Conservation (phyloP, 2,329 filamentous ascomycete genomes). For the Epichloe glyceriae region DNA sequence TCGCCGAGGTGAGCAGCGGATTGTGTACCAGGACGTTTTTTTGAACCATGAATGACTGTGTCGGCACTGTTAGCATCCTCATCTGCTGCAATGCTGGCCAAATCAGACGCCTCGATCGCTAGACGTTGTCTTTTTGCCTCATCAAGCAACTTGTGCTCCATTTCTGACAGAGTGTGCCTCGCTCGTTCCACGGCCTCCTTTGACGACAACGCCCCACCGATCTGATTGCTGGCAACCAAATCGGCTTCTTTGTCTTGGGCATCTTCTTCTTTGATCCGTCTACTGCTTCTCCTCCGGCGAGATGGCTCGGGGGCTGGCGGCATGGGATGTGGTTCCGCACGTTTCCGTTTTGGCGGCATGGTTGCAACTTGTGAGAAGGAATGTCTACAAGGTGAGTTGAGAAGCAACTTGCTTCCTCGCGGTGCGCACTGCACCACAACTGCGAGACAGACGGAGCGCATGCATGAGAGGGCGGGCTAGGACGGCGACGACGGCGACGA, state of each 20-base stretch:
- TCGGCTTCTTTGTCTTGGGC: neutral
- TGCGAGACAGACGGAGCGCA: neutral
- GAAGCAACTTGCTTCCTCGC: neutral
- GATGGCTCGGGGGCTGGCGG: constrained; percentile 8
- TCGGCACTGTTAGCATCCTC: neutral
- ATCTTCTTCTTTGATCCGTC: constrained; percentile 5
- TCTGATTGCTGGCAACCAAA: neutral
- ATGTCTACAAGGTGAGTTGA: neutral
- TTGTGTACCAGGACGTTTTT: neutral
- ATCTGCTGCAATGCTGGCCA: constrained; percentile 5
- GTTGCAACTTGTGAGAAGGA: neutral
- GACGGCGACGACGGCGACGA: neutral
- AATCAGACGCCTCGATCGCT: constrained; percentile 29
- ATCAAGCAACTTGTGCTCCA: constrained; percentile 33
- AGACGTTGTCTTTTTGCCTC: constrained; percentile 33
- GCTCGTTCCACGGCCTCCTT: constrained; percentile 24
- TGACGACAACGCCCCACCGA: neutral
- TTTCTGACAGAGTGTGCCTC: constrained; percentile 32
- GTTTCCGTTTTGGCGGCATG: constrained; percentile 30
- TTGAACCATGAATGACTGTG: neutral
- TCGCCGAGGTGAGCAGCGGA: neutral
- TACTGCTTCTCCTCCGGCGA: constrained; percentile 17
- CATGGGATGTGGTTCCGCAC: constrained; percentile 11
- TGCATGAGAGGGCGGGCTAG: neutral
- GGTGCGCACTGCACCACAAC: neutral